Evolutionary conservation across 2,329 filamentous ascomycete species (phyloP), one percentile per base, ranked within the genome.

Genomic region (Phaeoacremonium minimum): DNA sequence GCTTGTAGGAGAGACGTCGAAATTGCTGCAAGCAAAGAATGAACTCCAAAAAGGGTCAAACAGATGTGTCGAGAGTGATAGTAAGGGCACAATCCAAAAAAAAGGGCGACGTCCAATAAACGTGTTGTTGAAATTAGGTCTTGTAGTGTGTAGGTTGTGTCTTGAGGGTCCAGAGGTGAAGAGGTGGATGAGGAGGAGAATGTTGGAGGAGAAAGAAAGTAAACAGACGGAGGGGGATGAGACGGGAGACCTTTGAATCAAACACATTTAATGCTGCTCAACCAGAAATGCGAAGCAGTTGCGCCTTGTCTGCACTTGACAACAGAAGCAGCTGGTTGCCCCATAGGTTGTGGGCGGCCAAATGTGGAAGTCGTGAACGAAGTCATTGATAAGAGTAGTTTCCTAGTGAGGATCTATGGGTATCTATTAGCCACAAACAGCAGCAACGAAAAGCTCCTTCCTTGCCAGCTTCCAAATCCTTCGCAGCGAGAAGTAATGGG

Each of bases 101-200:
- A 30, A 22, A 32, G 38, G 40, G 39, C 35, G 41, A 40, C 41
- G 40, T 41, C 38, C 41, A 41, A 41, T 46, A 47, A 47, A 44
- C 42, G 42, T 37, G 32, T 42, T 36, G 36, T 44, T 39, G 38
- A n/a, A 38, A 34, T 28, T 31, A 32, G 28, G 32, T 35, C 32
- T 22, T 40, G 37, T 32, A 40, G 31, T 28, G 32, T 28, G 28
- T 32, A 30, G 36, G 30, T 26, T 18, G 18, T 4, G 8, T 20
- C 22, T 39, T 18, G 28, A 35, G 37, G 36, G 30, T 41, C 9
- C 7, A 8, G 29, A 32, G 31, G 36, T 19, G 19, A 33, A 28
- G 28, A 22, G 15, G 11, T 16, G 14, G n/a, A 30, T 15, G 17
- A 38, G 16, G 30, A 40, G 30, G 33, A 31, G 31, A 33, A 40